Percentiles rank a stretch among this genome's conserved stretches.
phyloP scores from a whole-genome alignment of 202 grass and related monocot species.

The Digitaria exilis region DNA sequence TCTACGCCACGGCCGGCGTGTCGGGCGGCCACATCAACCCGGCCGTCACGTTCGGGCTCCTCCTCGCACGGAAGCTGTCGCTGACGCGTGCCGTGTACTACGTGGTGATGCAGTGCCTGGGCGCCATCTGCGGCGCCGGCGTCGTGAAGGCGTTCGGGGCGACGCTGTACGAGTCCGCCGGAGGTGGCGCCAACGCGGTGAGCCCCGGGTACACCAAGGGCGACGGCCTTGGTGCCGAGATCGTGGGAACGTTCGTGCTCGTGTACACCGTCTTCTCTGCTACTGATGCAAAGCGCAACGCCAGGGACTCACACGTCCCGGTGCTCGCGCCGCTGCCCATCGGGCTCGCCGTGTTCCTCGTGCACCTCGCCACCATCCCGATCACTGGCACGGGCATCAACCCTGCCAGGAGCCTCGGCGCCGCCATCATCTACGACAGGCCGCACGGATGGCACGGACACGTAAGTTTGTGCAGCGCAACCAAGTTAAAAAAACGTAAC shows the following conservation, averaged over 20 bases:
- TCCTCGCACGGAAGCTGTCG: slow-evolving; percentile 64
- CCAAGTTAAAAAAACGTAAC: too few species aligned
- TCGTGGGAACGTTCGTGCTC: slow-evolving; percentile 87
- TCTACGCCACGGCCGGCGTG: slow-evolving; percentile 91
- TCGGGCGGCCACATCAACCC: slow-evolving; percentile 79
- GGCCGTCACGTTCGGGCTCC: slow-evolving; percentile 68
- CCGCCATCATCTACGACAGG: slow-evolving; percentile 60
- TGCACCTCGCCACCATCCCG: slow-evolving; percentile 60
- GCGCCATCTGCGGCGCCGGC: slow-evolving; percentile 55
- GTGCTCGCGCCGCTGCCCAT: slow-evolving; percentile 54
- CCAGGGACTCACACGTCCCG: slow-evolving; percentile 66
- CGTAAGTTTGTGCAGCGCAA: slow-evolving; percentile 12
- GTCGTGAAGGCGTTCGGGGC: slow-evolving; percentile 64
- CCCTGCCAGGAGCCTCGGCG: slow-evolving; percentile 56
- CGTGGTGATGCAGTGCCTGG: slow-evolving; percentile 59
- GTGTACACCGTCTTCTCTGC: slow-evolving; percentile 85
- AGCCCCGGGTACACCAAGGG: slow-evolving; percentile 49
- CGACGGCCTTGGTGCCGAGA: slow-evolving; percentile 67
- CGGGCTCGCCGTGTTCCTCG: slow-evolving; percentile 51
- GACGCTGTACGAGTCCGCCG: slow-evolving; percentile 38
- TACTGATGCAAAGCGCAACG: slow-evolving; percentile 76
- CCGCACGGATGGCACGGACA: slow-evolving; percentile 55
- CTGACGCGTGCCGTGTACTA: slow-evolving; percentile 54
- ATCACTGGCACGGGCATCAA: slow-evolving; percentile 63
- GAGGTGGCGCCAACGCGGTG: slow-evolving; percentile 68